Evolutionary conservation across 768 basidiomycete species (phyloP).

Genomic region (Pisolithus marmoratus): DNA sequence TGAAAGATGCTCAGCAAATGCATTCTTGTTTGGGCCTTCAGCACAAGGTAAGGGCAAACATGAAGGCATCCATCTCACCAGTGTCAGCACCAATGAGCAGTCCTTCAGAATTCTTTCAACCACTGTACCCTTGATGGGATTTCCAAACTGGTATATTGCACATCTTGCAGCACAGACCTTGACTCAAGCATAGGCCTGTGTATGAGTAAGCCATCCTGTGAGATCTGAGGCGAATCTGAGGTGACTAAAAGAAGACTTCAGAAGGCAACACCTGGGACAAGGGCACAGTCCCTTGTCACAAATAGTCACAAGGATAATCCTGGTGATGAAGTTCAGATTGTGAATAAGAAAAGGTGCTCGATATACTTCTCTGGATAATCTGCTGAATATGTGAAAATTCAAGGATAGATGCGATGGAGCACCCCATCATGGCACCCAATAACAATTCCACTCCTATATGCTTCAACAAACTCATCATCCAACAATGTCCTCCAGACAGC

Average conservation of each 20-base stretch:
- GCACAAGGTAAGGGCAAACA: background rate
- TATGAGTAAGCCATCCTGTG: background rate
- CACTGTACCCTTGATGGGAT: slow-evolving; percentile 7
- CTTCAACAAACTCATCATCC: slow-evolving; percentile 18
- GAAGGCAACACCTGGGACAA: slow-evolving; percentile 24
- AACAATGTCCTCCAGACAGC: slow-evolving; percentile 14
- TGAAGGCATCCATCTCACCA: slow-evolving; percentile 3
- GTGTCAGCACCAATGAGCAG: slow-evolving; percentile 8
- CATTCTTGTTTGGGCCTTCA: slow-evolving; percentile 22
- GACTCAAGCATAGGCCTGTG: background rate
- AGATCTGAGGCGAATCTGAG: slow-evolving; percentile 12
- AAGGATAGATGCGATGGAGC: slow-evolving; percentile 16
- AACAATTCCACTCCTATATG: slow-evolving; percentile 19
- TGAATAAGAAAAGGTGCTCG: background rate
- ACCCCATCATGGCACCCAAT: slow-evolving; percentile 18
- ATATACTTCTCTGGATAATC: slow-evolving; percentile 35
- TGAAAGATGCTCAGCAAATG: slow-evolving; percentile 22
- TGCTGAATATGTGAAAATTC: slow-evolving; percentile 29
- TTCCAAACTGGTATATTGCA: slow-evolving; percentile 8
- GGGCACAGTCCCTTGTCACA: slow-evolving; percentile 23
- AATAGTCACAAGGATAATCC: slow-evolving; percentile 23
- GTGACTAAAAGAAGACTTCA: slow-evolving; percentile 8
- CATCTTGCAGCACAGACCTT: background rate
- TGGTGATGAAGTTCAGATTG: background rate
- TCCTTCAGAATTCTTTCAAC: slow-evolving; percentile 8